Percentiles rank a stretch among this genome's conserved stretches.
Conservation (phyloP, 768 basidiomycete species). For the Lactarius trivialis region DNA sequence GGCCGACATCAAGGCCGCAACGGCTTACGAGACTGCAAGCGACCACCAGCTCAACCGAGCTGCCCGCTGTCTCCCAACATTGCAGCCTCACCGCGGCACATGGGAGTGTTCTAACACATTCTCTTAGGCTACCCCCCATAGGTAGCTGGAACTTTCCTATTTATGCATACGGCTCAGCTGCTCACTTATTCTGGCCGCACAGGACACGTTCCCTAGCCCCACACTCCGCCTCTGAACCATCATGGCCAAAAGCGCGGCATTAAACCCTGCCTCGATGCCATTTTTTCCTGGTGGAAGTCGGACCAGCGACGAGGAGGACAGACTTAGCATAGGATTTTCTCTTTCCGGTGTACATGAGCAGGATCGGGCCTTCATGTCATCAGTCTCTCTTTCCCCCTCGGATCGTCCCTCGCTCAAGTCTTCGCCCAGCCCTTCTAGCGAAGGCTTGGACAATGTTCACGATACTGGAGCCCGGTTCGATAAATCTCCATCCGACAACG, state of each 20-base stretch:
- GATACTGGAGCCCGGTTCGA: slow-evolving; percentile 26
- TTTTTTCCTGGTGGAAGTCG: slow-evolving; percentile 74
- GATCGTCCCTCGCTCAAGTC: slow-evolving; percentile 63
- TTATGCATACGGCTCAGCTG: slow-evolving; percentile 3
- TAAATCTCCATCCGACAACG: slow-evolving; percentile 27
- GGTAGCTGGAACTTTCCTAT: slow-evolving; percentile 14
- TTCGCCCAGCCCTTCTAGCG: slow-evolving; percentile 56
- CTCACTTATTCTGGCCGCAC: slow-evolving; percentile 14
- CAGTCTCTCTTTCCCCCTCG: slow-evolving; percentile 52
- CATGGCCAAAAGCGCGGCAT: slow-evolving; percentile 70
- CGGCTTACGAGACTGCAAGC: slow-evolving; percentile 21
- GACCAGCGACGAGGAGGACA: slow-evolving; percentile 48
- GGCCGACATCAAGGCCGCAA: slow-evolving; percentile 22
- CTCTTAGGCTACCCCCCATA: slow-evolving; percentile 6
- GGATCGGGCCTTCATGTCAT: slow-evolving; percentile 43
- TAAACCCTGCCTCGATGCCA: slow-evolving; percentile 78
- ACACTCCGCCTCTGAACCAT: slow-evolving; percentile 17
- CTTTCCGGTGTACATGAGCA: slow-evolving; percentile 42
- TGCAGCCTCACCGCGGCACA: slow-evolving; percentile 15
- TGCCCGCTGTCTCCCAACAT: slow-evolving; percentile 13
- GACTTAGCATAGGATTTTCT: slow-evolving; percentile 38
- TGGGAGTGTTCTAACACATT: slow-evolving; percentile 20
- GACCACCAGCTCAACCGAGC: slow-evolving; percentile 23
- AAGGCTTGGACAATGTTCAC: slow-evolving; percentile 28
- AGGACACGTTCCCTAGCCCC: slow-evolving; percentile 16